Conservation (phyloP, 148 eudicot genomes). For the Nepenthes mirabilis region DNA sequence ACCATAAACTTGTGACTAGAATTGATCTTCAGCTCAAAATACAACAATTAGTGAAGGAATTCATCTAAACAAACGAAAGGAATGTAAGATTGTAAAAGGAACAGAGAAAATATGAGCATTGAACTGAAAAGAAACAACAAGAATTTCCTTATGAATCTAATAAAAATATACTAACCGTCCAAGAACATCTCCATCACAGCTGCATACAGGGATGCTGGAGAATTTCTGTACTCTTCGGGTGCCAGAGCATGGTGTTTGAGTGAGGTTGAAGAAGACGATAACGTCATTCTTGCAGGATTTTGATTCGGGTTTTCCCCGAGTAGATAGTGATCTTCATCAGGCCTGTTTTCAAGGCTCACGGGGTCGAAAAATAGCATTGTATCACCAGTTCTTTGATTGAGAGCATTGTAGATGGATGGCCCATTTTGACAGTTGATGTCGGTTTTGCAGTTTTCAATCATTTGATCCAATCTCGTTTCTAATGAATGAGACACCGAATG, state of each 20-base stretch:
- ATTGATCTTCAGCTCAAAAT: too few relatives aligned
- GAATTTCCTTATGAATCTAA: too few relatives aligned
- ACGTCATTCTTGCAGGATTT: constrained; percentile 73
- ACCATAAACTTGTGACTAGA: too few relatives aligned
- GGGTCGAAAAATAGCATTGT: constrained; percentile 60
- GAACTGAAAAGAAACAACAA: too few relatives aligned
- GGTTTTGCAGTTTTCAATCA: constrained; percentile 59
- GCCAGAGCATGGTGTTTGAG: constrained; percentile 54
- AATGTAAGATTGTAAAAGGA: too few relatives aligned
- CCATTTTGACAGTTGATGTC: constrained; percentile 96
- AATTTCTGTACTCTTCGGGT: constrained; percentile 44
- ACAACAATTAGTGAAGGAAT: too few relatives aligned
- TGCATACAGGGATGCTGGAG: constrained; percentile 57
- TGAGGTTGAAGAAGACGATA: constrained; percentile 73
- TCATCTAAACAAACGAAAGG: too few relatives aligned
- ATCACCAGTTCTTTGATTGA: constrained; percentile 67
- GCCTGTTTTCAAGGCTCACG: constrained; percentile 42
- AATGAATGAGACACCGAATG: constrained; percentile 64
- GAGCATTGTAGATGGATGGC: constrained; percentile 62
- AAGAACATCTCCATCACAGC: constrained; percentile 92
- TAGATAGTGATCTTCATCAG: constrained; percentile 17
- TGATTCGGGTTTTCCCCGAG: constrained; percentile 55
- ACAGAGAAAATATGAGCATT: too few relatives aligned
- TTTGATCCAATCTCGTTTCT: constrained; percentile 45
- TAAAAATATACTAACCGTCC: constrained; percentile 17